Conservation (phyloP, 495 filamentous ascomycete species). For the Lindgomyces ingoldianus region DNA sequence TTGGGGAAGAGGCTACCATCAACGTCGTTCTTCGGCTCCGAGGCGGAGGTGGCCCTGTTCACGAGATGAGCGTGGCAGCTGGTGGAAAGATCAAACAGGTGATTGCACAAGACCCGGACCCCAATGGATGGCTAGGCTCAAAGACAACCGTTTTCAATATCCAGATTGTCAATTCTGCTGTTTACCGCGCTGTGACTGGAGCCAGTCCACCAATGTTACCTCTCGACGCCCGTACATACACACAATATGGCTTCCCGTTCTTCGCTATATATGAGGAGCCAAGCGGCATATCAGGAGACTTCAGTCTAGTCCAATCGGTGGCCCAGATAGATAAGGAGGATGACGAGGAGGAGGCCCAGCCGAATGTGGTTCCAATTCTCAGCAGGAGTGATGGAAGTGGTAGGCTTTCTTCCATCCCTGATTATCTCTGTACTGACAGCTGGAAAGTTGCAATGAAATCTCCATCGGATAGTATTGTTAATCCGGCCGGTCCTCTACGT, state of each 20-base stretch:
- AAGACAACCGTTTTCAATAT: conserved; percentile 34
- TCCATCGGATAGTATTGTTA: conserved; percentile 1
- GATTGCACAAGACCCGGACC: conserved; percentile 27
- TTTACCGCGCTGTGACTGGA: conserved; percentile 33
- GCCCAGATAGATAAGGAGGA: conserved; percentile 27
- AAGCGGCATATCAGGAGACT: conserved; percentile 33
- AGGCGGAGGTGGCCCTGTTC: conserved; percentile 56
- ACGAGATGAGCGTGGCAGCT: conserved; percentile 35
- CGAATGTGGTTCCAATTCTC: not conserved
- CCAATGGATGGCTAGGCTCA: conserved; percentile 21
- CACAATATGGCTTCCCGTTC: conserved; percentile 37
- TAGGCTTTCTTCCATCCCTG: not conserved
- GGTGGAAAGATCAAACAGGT: conserved; percentile 39
- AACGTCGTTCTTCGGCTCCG: conserved; percentile 95
- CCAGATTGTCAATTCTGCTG: conserved; percentile 37
- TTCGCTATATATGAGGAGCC: conserved; percentile 35
- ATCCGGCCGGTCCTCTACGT: conserved; percentile 18
- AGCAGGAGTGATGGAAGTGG: not conserved
- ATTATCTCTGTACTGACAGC: not conserved
- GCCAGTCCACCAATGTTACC: conserved; percentile 24
- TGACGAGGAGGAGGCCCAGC: conserved; percentile 17
- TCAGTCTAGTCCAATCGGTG: conserved; percentile 36
- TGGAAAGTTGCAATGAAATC: not conserved
- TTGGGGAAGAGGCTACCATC: conserved; percentile 82
- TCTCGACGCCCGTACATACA: conserved; percentile 31